A percentile compares a stretch with the other conserved stretches of the same genome.
These are phyloP conservation scores for Saussurea involucrata DNA, from an alignment of 129 eudicot genomes.

Conservation along the genomic window DNA sequence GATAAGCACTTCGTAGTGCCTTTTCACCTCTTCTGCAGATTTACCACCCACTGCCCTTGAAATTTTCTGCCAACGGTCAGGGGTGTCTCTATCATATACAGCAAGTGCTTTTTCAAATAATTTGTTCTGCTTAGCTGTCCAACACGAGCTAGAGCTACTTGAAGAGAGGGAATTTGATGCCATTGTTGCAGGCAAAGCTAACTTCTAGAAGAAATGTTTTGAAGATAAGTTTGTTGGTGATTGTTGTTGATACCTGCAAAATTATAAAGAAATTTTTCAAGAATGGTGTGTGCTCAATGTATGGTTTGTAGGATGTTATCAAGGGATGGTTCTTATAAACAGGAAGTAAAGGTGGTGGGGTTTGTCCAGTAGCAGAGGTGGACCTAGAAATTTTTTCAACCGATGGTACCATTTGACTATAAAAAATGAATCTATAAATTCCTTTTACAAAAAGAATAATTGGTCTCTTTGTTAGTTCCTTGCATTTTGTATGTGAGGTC, in stretches of 20 bases:
- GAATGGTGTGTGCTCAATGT: slow-evolving; percentile 28
- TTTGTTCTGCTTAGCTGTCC: slow-evolving; percentile 72
- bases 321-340: slow-evolving; percentile 38
- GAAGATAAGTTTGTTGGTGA: neutral
- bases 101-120: slow-evolving; percentile 73
- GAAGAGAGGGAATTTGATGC: slow-evolving; percentile 53
- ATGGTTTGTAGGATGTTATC: slow-evolving; percentile 32
- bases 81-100: slow-evolving; percentile 57
- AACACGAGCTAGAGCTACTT: slow-evolving; percentile 40
- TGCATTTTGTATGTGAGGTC: too few species aligned
- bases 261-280: neutral
- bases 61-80: slow-evolving; percentile 75
- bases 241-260: slow-evolving; percentile 13
- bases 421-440: too few species aligned
- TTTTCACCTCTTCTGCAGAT: slow-evolving; percentile 71
- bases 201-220: neutral
- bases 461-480: too few species aligned
- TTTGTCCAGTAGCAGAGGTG: slow-evolving; percentile 23
- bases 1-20: slow-evolving; percentile 65
- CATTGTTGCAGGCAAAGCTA: slow-evolving; percentile 27
- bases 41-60: slow-evolving; percentile 71
- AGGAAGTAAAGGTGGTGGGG: slow-evolving; percentile 42
- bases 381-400: too few species aligned
- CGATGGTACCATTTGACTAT: too few species aligned
- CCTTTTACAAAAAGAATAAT: too few species aligned